Conservation (phyloP, 306 rosid genomes). For the Castanopsis chinensis region DNA sequence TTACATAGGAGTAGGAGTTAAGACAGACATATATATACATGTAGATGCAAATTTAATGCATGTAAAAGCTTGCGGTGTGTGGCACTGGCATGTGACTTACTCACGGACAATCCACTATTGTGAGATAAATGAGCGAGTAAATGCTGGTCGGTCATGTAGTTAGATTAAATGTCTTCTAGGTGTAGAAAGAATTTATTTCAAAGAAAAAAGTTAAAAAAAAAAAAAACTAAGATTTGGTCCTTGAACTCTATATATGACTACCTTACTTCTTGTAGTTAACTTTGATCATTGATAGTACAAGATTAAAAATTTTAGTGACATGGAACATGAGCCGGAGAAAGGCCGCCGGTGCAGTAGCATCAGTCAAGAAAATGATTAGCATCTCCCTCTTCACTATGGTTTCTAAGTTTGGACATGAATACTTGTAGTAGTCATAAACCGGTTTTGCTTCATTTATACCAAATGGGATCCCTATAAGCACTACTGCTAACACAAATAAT, state of each 20-base stretch:
- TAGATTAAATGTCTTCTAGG: neutral
- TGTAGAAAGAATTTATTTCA: no score
- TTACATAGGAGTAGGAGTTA: neutral
- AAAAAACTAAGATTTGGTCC: no score
- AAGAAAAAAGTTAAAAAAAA: no score
- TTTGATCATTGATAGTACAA: no score
- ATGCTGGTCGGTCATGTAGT: neutral
- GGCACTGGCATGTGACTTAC: neutral
- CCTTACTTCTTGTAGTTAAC: no score
- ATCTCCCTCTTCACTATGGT: conserved; percentile 20
- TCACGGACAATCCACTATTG: neutral
- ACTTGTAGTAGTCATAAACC: conserved; percentile 30
- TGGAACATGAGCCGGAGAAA: conserved; percentile 49
- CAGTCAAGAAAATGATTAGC: conserved; percentile 14
- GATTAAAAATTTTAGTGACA: no score
- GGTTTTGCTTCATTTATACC: conserved; percentile 22
- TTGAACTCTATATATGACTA: no score
- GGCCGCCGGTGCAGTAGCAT: conserved; percentile 39
- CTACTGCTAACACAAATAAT: conserved; percentile 8
- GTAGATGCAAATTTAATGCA: neutral
- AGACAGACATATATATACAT: neutral
- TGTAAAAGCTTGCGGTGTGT: neutral
- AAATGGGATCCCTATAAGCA: conserved; percentile 18
- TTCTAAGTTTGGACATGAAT: conserved; percentile 45
- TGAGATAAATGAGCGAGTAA: neutral